phyloP scores from a whole-genome alignment of 2,329 filamentous ascomycete species.

The Emergomyces pasteurianus region DNA sequence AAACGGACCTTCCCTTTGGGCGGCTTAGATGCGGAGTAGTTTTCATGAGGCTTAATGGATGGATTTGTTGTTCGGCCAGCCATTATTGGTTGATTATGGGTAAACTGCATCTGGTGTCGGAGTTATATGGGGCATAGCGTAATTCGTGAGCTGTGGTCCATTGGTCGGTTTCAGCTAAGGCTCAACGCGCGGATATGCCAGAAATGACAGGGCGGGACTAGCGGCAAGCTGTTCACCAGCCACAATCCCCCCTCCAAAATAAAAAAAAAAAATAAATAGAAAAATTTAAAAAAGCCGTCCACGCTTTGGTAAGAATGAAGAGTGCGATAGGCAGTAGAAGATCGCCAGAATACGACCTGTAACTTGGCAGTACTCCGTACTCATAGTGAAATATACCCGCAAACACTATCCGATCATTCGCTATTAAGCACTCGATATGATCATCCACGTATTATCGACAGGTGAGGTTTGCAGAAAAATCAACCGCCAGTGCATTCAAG shows the following conservation, averaged over 20 bases:
- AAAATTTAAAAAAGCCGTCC: neutral
- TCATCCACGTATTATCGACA: neutral
- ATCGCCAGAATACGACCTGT: neutral
- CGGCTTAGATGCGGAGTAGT: too few species aligned
- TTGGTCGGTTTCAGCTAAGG: neutral
- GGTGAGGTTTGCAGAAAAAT: neutral
- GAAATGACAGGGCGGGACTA: neutral
- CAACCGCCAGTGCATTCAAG: conserved; percentile 11
- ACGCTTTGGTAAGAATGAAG: neutral
- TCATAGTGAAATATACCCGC: neutral
- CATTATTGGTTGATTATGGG: neutral
- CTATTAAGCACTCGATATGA: neutral
- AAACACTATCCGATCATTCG: neutral
- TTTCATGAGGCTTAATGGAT: neutral
- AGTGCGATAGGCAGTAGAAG: neutral
- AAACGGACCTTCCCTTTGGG: neutral
- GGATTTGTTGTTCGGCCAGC: neutral
- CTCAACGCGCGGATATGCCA: neutral
- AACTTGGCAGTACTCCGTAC: too few species aligned
- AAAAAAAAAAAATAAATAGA: neutral
- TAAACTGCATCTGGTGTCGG: neutral
- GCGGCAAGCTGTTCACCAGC: neutral
- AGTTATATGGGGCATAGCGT: neutral
- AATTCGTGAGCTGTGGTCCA: neutral
- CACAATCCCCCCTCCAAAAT: neutral